Evolutionary conservation across 345 rosid genomes (phyloP).

Genomic region (Carallia brachiata): DNA sequence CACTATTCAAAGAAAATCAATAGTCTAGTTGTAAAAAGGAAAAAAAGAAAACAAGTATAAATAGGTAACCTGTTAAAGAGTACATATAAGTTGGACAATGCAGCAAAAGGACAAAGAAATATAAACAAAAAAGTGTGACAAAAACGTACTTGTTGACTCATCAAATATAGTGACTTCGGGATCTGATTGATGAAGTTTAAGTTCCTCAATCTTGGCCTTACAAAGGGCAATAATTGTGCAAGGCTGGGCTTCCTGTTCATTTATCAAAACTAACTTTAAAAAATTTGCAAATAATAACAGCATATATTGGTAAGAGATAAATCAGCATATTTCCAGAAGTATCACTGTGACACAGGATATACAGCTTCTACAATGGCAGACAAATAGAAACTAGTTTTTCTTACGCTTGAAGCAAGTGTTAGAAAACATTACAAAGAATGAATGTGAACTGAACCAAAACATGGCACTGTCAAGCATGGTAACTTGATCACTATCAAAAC

Average conservation of each 20-base stretch:
- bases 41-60: not conserved
- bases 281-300: not conserved
- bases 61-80: not conserved
- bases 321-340: too few species aligned
- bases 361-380: too few species aligned
- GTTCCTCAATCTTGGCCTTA: constrained; percentile 50
- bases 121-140: not conserved
- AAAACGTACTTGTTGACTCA: constrained; percentile 39
- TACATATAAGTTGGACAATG: not conserved
- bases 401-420: too few species aligned
- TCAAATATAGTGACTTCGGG: constrained; percentile 34
- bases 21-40: not conserved
- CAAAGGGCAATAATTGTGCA: constrained; percentile 38
- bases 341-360: too few species aligned
- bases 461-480: not conserved
- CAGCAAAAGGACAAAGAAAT: not conserved
- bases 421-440: not conserved
- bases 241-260: constrained; percentile 44
- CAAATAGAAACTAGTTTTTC: too few species aligned
- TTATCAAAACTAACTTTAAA: constrained; percentile 12
- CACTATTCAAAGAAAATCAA: too few species aligned
- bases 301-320: not conserved
- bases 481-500: not conserved
- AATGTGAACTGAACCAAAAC: not conserved
- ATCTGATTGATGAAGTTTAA: constrained; percentile 39